Conservation (phyloP, 78 protist species). For the Chrysochromulina tobinii region DNA sequence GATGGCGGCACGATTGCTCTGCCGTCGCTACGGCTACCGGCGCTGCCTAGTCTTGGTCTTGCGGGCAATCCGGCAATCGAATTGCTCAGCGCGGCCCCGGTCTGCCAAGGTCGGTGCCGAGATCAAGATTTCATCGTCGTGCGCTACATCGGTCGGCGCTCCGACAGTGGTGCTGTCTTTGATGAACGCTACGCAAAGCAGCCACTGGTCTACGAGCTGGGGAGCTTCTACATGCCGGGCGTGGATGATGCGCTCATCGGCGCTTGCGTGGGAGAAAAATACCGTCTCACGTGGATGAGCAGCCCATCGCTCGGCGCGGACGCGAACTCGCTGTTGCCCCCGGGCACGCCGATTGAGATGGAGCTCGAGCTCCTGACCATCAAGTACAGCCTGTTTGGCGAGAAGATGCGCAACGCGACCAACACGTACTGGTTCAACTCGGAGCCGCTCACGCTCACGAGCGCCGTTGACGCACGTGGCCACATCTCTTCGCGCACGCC, state of each 20-base stretch:
- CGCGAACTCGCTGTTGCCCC: neutral
- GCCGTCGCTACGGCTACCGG: too few relatives aligned
- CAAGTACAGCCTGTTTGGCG: neutral
- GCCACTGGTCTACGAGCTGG: constrained; percentile 19
- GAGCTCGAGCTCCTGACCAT: neutral
- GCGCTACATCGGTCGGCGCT: neutral
- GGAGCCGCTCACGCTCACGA: neutral
- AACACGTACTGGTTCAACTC: neutral
- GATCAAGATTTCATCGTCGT: neutral
- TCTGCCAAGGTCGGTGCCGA: neutral
- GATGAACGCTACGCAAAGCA: neutral
- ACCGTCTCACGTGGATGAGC: neutral
- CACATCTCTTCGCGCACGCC: neutral
- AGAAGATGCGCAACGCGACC: neutral
- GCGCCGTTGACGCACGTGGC: neutral
- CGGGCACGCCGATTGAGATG: neutral
- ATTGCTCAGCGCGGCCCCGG: too few relatives aligned
- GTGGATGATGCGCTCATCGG: neutral
- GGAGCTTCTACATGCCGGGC: neutral
- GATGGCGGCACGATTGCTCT: too few relatives aligned
- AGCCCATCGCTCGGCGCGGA: neutral
- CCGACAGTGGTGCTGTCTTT: neutral
- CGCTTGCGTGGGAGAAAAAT: neutral
- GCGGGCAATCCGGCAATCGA: too few relatives aligned
- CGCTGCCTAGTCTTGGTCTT: too few relatives aligned